Base-by-base conservation (phyloP, 1,284 basidiomycete genomes). In the Fistulinella cinereoalba region DNA sequence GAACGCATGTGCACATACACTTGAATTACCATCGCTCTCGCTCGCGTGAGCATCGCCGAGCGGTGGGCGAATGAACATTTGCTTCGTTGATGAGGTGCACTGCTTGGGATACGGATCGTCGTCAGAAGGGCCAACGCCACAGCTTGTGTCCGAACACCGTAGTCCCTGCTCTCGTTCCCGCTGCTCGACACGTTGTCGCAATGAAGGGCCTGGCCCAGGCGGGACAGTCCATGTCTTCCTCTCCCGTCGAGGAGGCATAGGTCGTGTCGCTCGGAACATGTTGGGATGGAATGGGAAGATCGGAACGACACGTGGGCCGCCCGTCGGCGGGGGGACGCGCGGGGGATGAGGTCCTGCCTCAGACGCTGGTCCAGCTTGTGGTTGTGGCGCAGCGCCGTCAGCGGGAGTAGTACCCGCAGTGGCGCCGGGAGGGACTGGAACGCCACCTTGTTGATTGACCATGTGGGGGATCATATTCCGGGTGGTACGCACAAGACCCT, bases 91-190 rank as follows among this genome's bases (percentile, higher is more conserved):
- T 11, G 60, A 55, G 11, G 63, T 68, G 18, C 56, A 61, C 28
- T 60, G 50, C 39, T 57, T 61, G 23, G 69, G 71, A 53, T 57
- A 68, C 38, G 85, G 86, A 44, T 88, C 85, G 19, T 88, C 86
- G 53, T 89, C 86, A 4, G 78, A 80, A 6, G 86, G 86, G 0
- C 84, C 87, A 22, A 87, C 58, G 3, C 83, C 84, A 62, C 86
- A 89, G 52, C 79, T 81, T 27, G 80, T 65, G 58, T 88, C 85
- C 32, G 70, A 77, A 61, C 86, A 89, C 40, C 86, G 71, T 54
- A 86, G 57, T 0, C 85, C 85, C 23, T 77, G 73, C 57, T 86
- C 83, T 15, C 81, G 75, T 62, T 89, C 85, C 39, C 73, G 71
- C 49, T 75, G 74, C 62, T 89, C 86, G 18, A 89, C 71, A 4